phyloP scores from a whole-genome alignment of 1,284 basidiomycete genomes.

The Ustilago shanxiensis region DNA sequence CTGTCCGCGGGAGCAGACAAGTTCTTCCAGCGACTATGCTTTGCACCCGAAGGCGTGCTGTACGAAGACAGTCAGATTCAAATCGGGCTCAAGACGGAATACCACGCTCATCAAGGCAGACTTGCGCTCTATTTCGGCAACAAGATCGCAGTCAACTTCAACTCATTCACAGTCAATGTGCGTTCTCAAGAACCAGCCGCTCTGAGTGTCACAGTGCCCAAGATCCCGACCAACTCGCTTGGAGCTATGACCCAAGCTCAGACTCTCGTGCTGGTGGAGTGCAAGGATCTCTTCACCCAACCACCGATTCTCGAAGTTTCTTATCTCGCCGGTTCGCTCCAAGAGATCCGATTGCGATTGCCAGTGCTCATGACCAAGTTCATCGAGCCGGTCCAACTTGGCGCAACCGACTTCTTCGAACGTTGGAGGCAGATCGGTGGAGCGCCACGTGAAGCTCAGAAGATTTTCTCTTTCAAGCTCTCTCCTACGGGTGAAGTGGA shows the following conservation, averaged over 20 bases:
- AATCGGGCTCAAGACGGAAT: constrained; percentile 95
- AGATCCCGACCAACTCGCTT: constrained; percentile 84
- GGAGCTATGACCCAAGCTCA: constrained; percentile 88
- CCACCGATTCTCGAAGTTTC: constrained; percentile 88
- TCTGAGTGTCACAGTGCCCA: constrained; percentile 84
- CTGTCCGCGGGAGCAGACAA: constrained; percentile 71
- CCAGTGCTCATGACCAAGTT: constrained; percentile 92
- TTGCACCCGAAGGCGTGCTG: constrained; percentile 85
- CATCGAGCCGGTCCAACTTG: constrained; percentile 89
- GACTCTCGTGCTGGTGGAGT: constrained; percentile 92
- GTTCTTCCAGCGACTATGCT: constrained; percentile 89
- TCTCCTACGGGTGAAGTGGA: constrained; percentile 78
- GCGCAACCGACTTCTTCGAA: constrained; percentile 90
- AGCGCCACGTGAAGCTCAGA: constrained; percentile 87
- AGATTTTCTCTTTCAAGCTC: constrained; percentile 84
- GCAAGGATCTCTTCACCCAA: constrained; percentile 84
- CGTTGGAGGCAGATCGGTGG: constrained; percentile 98
- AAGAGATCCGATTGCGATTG: constrained; percentile 84
- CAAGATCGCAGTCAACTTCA: constrained; percentile 87
- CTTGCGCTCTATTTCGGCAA: constrained; percentile 95
- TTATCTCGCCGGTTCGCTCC: constrained; percentile 90
- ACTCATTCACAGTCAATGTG: constrained; percentile 87
- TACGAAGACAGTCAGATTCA: constrained; percentile 96
- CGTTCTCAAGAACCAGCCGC: constrained; percentile 77
- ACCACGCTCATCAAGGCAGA: constrained; percentile 90